phyloP scores from a whole-genome alignment of 2,329 filamentous ascomycete species.

The Lizonia empirigonia region DNA sequence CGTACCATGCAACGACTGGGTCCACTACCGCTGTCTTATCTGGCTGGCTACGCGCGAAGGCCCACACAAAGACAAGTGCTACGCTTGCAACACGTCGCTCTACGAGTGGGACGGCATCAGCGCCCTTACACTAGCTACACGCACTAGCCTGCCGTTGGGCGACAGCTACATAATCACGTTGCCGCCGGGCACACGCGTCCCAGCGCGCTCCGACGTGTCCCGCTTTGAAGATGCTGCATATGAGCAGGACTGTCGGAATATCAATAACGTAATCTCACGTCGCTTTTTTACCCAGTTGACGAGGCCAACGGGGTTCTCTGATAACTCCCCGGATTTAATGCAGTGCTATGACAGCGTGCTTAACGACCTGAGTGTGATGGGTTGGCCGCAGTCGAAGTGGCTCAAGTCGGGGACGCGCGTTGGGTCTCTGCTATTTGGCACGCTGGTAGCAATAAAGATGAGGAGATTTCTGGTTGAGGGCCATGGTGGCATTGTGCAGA shows the following conservation, averaged over 20 bases:
- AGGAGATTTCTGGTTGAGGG: constrained; percentile 18
- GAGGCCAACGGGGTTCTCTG: neutral
- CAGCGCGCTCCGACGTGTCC: too few species aligned
- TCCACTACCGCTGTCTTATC: constrained; percentile 35
- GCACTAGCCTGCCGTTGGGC: constrained; percentile 20
- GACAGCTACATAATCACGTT: neutral
- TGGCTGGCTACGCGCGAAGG: neutral
- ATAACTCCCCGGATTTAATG: constrained; percentile 21
- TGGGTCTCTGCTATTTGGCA: constrained; percentile 22
- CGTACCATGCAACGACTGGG: constrained; percentile 31
- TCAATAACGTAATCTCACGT: constrained; percentile 9
- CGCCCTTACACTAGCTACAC: constrained; percentile 27
- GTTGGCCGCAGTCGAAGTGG: constrained; percentile 20
- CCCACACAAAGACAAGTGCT: constrained; percentile 17
- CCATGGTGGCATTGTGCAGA: constrained; percentile 15
- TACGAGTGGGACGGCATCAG: constrained; percentile 32
- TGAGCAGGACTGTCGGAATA: constrained; percentile 22
- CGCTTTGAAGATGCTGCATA: constrained; percentile 14
- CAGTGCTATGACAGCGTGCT: constrained; percentile 19
- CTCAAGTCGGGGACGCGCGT: constrained; percentile 17
- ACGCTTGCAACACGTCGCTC: constrained; percentile 20
- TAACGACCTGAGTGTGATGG: constrained; percentile 10
- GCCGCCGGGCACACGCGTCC: neutral
- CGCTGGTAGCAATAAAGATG: constrained; percentile 31
- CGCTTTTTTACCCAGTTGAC: constrained; percentile 11